Evolutionary conservation across 441 rosid genomes (phyloP).

Genomic region (Arabidopsis hybrid): DNA sequence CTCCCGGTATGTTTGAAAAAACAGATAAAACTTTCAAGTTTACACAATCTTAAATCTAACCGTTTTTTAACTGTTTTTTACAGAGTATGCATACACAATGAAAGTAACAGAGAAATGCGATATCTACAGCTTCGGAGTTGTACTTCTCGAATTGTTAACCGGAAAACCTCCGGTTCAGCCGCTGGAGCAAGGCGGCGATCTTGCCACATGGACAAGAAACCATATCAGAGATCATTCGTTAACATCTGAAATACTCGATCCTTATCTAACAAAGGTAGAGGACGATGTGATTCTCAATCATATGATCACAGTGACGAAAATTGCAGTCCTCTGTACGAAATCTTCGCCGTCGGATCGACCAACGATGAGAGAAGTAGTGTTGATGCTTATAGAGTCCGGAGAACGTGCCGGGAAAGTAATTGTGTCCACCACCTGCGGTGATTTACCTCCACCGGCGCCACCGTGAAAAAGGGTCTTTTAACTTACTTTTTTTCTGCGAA

Average conservation of each 20-base stretch:
- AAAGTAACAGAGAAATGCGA: conserved; percentile 97
- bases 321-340: conserved; percentile 81
- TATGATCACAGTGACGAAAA: conserved; percentile 79
- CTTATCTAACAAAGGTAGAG: conserved; percentile 62
- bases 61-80: neutral
- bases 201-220: conserved; percentile 72
- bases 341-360: conserved; percentile 83
- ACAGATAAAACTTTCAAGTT: neutral
- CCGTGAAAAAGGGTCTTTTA: conserved; percentile 31
- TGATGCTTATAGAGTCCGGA: conserved; percentile 85
- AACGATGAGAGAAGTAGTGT: conserved; percentile 91
- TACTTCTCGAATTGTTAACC: conserved; percentile 83
- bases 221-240: conserved; percentile 65
- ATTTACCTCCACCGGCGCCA: conserved; percentile 50
- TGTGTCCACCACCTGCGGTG: conserved; percentile 50
- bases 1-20: conserved; percentile 74
- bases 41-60: neutral
- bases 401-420: conserved; percentile 56
- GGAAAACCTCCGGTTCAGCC: conserved; percentile 91
- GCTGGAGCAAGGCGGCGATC: conserved; percentile 89
- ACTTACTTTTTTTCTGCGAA: conserved; percentile 31
- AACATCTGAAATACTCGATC: conserved; percentile 67
- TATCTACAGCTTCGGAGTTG: conserved; percentile 94
- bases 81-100: conserved; percentile 98
- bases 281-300: conserved; percentile 65